Conservation (phyloP, 73 alveolate genomes). For the Uronychia binucleata region DNA sequence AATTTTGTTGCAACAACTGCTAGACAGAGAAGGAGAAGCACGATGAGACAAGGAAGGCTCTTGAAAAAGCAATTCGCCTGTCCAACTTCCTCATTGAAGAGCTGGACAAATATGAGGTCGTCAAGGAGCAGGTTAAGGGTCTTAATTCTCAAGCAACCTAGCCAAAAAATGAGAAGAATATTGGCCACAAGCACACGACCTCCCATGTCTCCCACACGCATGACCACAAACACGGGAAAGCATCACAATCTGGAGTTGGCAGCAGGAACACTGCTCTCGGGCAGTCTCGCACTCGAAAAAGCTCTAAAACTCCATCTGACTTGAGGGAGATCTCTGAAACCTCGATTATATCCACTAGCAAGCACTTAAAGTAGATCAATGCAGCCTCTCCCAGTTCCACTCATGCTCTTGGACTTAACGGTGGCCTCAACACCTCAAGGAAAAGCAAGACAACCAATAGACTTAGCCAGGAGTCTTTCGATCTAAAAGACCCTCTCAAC, state of each 20-base stretch:
- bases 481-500: neutral
- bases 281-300: neutral
- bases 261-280: neutral
- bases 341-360: neutral
- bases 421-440: neutral
- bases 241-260: neutral
- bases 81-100: neutral
- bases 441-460: neutral
- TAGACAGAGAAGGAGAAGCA: neutral
- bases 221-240: neutral
- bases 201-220: neutral
- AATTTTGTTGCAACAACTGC: neutral
- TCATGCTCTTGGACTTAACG: neutral
- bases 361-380: neutral
- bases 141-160: neutral
- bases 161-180: neutral
- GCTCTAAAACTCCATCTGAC: neutral
- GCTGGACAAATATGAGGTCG: neutral
- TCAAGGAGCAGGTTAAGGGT: neutral
- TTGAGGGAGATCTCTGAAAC: neutral
- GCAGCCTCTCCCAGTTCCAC: neutral
- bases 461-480: neutral
- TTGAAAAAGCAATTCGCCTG: neutral
- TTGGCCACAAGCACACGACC: neutral
- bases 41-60: neutral